Evolutionary conservation across 2,329 filamentous ascomycete species (phyloP).

Genomic region (Fusarium drepaniforme): DNA sequence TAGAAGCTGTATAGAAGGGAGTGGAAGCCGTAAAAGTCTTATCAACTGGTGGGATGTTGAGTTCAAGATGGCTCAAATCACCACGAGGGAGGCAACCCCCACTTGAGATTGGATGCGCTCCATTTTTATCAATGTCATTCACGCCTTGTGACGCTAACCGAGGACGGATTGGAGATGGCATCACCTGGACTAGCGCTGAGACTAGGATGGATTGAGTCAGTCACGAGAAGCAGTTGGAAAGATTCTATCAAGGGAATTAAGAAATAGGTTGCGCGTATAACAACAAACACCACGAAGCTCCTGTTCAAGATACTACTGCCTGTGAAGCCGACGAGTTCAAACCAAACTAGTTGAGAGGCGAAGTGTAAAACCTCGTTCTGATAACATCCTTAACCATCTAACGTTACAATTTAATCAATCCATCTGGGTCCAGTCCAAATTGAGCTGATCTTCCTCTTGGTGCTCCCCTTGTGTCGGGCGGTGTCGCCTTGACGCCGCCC

Average conservation of each 20-base stretch:
- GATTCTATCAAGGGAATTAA: not conserved
- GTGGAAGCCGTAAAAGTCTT: not conserved
- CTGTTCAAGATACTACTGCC: not conserved
- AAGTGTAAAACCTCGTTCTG: not conserved
- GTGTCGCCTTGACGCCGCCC: too few relatives aligned
- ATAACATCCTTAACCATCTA: not conserved
- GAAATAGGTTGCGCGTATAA: not conserved
- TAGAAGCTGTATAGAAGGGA: not conserved
- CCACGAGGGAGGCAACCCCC: not conserved
- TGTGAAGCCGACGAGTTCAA: not conserved
- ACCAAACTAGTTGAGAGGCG: not conserved
- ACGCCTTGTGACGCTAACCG: slow-evolving; percentile 1
- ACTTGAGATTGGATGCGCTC: not conserved
- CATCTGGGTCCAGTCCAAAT: too few relatives aligned
- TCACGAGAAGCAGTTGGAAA: not conserved
- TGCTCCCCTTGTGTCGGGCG: too few relatives aligned
- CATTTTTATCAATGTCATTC: slow-evolving; percentile 1
- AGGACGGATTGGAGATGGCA: not conserved
- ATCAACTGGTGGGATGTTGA: not conserved
- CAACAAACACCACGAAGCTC: not conserved
- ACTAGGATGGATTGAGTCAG: not conserved
- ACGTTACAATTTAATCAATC: too few relatives aligned
- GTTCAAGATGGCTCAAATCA: not conserved
- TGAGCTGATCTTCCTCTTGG: too few relatives aligned
- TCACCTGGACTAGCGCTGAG: not conserved